These are phyloP conservation scores for Tuctoria greenei DNA, from an alignment of 176 grass and related monocot genomes.

Conservation along the genomic window DNA sequence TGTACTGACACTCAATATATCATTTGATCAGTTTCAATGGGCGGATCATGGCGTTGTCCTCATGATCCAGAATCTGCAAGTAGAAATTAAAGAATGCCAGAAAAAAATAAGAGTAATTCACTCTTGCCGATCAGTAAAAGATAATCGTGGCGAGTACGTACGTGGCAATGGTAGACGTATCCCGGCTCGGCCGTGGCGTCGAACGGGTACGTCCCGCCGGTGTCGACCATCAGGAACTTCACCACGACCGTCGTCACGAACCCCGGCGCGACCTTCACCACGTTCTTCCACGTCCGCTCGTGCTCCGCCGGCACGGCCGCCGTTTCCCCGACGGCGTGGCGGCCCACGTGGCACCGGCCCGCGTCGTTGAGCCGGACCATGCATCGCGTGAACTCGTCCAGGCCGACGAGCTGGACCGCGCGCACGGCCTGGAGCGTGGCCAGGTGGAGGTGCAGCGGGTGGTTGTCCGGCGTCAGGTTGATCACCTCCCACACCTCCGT, in stretches of 20 bases:
- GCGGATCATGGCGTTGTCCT: slow-evolving; percentile 82
- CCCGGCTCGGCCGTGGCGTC: slow-evolving; percentile 63
- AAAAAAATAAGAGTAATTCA: not conserved
- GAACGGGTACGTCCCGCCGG: slow-evolving; percentile 39
- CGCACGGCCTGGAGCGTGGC: slow-evolving; percentile 42
- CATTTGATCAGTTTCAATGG: slow-evolving; percentile 47
- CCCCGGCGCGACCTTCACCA: slow-evolving; percentile 56
- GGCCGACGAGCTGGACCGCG: slow-evolving; percentile 36
- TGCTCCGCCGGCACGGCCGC: slow-evolving; percentile 48
- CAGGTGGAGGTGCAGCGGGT: slow-evolving; percentile 75
- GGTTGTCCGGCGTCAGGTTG: slow-evolving; percentile 77
- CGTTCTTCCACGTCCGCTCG: slow-evolving; percentile 74
- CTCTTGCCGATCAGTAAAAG: not conserved
- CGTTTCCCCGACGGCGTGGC: slow-evolving; percentile 7
- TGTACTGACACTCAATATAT: not conserved
- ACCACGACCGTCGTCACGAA: slow-evolving; percentile 46
- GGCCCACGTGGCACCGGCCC: slow-evolving; percentile 26
- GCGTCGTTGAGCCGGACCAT: slow-evolving; percentile 62
- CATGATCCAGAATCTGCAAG: slow-evolving; percentile 74
- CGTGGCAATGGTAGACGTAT: slow-evolving; percentile 85
- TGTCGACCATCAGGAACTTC: slow-evolving; percentile 48
- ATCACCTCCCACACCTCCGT: slow-evolving; percentile 68
- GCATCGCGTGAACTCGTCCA: slow-evolving; percentile 43
- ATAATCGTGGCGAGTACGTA: slow-evolving; percentile 15
- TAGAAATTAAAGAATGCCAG: not conserved